Percentiles rank a stretch among this genome's conserved stretches.
These are phyloP conservation scores for Phaeomoniella chlamydospora DNA, from an alignment of 2,329 filamentous ascomycete species.

Conservation along the genomic window DNA sequence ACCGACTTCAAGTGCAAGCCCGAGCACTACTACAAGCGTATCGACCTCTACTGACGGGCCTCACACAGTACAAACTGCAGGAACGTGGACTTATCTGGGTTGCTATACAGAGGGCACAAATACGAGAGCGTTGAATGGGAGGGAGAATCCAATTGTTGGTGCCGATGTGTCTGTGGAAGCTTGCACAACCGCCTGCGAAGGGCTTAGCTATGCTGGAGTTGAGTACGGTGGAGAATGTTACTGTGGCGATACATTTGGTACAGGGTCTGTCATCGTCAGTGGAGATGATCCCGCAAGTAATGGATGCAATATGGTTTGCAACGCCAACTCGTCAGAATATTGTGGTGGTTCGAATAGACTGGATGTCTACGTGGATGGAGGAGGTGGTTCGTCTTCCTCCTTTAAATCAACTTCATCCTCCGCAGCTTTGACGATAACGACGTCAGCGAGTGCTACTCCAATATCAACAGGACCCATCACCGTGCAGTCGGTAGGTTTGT, in stretches of 20 bases:
- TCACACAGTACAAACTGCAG: conserved; percentile 5
- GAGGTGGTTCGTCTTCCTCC: background rate
- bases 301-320: conserved; percentile 6
- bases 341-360: conserved; percentile 7
- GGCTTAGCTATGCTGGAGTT: conserved; percentile 2
- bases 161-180: background rate
- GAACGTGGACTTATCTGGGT: conserved; percentile 7
- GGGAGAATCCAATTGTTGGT: background rate
- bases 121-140: conserved; percentile 7
- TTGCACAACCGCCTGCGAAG: conserved; percentile 1
- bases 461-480: conserved; percentile 4
- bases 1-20: conserved; percentile 3
- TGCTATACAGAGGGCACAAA: conserved; percentile 7
- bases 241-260: conserved; percentile 11
- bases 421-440: background rate
- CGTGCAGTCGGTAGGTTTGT: conserved; percentile 6
- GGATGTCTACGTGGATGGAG: conserved; percentile 2
- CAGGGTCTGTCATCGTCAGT: conserved; percentile 6
- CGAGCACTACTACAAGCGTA: background rate
- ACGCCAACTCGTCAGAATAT: conserved; percentile 5
- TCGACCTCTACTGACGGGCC: conserved; percentile 5
- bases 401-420: background rate
- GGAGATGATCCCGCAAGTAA: conserved; percentile 1
- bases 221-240: conserved; percentile 8
- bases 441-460: background rate